Conservation (phyloP, 257 asterid species). For the Solanum chaucha region DNA sequence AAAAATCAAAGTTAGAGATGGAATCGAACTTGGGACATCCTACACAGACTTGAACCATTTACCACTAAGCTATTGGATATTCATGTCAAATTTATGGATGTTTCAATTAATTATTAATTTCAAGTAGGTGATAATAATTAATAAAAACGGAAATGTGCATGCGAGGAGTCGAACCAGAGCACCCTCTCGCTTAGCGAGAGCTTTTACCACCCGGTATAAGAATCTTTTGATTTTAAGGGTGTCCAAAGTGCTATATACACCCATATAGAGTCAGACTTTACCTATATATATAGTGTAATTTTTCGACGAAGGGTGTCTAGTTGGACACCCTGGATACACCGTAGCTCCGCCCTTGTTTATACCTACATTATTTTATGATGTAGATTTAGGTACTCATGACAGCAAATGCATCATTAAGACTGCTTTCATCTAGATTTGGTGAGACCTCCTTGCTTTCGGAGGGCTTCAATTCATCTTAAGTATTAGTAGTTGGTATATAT, state of each 20-base stretch:
- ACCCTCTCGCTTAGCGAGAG: background rate
- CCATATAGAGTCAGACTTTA: background rate
- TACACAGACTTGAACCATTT: background rate
- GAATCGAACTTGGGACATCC: background rate
- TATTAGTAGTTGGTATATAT: too few relatives aligned
- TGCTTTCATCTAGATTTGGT: background rate
- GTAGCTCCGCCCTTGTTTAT: background rate
- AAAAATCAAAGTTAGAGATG: background rate
- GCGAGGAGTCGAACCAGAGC: background rate
- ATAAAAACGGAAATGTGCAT: background rate
- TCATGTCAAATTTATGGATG: background rate
- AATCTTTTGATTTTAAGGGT: background rate
- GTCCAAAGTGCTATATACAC: background rate
- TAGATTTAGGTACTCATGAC: background rate
- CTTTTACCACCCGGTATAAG: background rate
- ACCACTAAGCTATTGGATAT: background rate
- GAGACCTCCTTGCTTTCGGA: background rate
- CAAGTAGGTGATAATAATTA: background rate
- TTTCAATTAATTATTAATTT: too few relatives aligned
- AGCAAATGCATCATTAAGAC: background rate
- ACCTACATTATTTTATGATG: background rate
- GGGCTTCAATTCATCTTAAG: background rate
- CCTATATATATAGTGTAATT: background rate
- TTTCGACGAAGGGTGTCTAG: background rate
- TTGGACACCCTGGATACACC: background rate